A percentile compares a stretch with the other conserved stretches of the same genome.
These are phyloP conservation scores for Ogataea methylovora DNA, from an alignment of 805 yeast genomes.

Conservation along the genomic window DNA sequence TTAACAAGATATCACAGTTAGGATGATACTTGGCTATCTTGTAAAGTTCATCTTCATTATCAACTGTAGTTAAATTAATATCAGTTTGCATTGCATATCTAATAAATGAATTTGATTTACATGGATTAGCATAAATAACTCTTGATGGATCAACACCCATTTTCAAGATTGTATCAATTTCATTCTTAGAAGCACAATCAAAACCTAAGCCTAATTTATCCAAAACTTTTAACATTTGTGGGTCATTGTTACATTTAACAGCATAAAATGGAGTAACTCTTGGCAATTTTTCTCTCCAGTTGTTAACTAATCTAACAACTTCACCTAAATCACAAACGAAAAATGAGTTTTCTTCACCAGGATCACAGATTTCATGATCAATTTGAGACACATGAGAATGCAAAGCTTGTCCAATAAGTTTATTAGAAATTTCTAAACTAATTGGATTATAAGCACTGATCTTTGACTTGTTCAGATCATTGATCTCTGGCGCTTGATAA, in stretches of 20 bases:
- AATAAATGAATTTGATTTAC: conserved; percentile 79
- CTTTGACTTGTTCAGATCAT: background rate
- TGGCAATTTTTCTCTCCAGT: conserved; percentile 65
- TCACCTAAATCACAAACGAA: conserved; percentile 82
- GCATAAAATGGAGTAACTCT: conserved; percentile 86
- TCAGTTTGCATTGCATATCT: conserved; percentile 54
- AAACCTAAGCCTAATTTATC: conserved; percentile 64
- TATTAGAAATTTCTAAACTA: conserved; percentile 2
- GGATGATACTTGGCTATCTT: conserved; percentile 69
- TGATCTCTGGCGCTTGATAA: background rate
- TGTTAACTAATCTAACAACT: conserved; percentile 48
- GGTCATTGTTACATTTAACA: conserved; percentile 85
- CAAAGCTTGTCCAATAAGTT: conserved; percentile 19
- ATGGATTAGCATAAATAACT: conserved; percentile 89
- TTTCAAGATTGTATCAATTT: conserved; percentile 58
- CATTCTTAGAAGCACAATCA: conserved; percentile 90
- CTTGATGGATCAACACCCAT: conserved; percentile 58
- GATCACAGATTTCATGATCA: conserved; percentile 51
- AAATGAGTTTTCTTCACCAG: conserved; percentile 82
- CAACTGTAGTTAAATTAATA: conserved; percentile 79
- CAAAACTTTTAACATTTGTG: conserved; percentile 47
- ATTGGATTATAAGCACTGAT: background rate
- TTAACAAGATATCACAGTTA: conserved; percentile 57
- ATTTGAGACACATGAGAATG: conserved; percentile 31
- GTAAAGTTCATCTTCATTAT: conserved; percentile 75